phyloP scores from a whole-genome alignment of 768 basidiomycete species.

The Podaxis sp. region DNA sequence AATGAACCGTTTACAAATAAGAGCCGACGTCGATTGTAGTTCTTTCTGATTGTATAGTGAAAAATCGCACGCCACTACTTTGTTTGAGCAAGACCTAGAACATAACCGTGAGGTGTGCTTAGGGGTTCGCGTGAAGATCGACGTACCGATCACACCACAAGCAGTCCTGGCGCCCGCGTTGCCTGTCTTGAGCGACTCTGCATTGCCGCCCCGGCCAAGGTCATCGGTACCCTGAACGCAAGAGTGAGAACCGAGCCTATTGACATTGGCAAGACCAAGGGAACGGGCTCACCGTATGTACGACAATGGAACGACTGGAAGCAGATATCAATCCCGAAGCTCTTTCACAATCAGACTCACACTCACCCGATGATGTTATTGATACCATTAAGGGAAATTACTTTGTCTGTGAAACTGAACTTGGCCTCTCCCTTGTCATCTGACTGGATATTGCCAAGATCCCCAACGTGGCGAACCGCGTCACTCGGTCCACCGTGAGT shows the following conservation, averaged over 20 bases:
- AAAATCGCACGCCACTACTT: conserved; percentile 4
- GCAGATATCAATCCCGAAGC: conserved; percentile 1
- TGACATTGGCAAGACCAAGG: neutral
- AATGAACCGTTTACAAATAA: conserved; percentile 14
- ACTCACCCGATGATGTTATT: conserved; percentile 66
- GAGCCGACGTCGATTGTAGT: neutral
- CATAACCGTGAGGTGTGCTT: neutral
- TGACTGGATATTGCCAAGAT: conserved; percentile 71
- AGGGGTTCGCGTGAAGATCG: conserved; percentile 4
- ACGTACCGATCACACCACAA: conserved; percentile 74
- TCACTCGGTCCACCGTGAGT: conserved; percentile 67
- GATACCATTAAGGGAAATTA: conserved; percentile 68
- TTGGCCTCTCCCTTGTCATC: conserved; percentile 57
- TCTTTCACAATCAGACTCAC: neutral
- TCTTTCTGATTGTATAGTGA: conserved; percentile 7
- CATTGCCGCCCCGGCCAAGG: conserved; percentile 65
- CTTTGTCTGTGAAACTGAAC: conserved; percentile 56
- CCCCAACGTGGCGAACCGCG: conserved; percentile 65
- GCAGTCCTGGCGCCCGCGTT: conserved; percentile 78
- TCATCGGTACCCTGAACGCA: conserved; percentile 67
- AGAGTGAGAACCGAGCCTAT: neutral
- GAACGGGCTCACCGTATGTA: conserved; percentile 56
- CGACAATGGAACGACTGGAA: conserved; percentile 64
- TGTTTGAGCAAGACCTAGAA: conserved; percentile 11
- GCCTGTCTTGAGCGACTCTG: conserved; percentile 75